Percentiles rank a stretch among this genome's conserved stretches.
phyloP scores from a whole-genome alignment of 2,329 filamentous ascomycete species.

The Sarocladium kiliense region DNA sequence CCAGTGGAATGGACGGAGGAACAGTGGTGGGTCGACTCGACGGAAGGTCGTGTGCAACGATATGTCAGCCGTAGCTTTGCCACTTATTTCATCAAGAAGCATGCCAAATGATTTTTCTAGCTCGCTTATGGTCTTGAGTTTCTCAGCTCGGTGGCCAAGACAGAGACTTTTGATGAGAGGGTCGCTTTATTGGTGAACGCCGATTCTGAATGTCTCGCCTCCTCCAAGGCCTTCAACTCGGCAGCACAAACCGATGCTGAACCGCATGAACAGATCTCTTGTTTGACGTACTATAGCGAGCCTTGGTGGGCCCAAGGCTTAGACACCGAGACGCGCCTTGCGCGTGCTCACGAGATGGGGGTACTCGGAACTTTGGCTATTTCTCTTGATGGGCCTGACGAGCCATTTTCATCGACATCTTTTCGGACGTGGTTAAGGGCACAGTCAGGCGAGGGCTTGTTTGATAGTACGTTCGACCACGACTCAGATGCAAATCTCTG shows the following conservation, averaged over 20 bases:
- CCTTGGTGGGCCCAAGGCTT: not conserved
- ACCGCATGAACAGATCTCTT: not conserved
- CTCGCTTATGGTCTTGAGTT: slow-evolving; percentile 4
- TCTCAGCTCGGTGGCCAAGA: slow-evolving; percentile 1
- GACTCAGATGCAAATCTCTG: slow-evolving; percentile 4
- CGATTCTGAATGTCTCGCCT: not conserved
- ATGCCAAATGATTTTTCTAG: not conserved
- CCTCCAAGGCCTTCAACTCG: not conserved
- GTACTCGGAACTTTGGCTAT: not conserved
- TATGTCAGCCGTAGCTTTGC: slow-evolving; percentile 2
- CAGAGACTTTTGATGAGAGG: slow-evolving; percentile 4
- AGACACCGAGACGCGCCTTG: not conserved
- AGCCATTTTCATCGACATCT: not conserved
- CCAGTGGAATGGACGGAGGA: not conserved
- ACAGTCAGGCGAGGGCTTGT: not conserved
- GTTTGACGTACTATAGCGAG: not conserved
- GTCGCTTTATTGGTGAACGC: not conserved
- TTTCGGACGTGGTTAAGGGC: not conserved
- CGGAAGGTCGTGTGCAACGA: not conserved
- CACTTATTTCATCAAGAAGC: not conserved
- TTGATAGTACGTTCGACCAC: not conserved
- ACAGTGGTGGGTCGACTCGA: not conserved
- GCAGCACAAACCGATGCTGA: not conserved
- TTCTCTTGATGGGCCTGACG: not conserved
- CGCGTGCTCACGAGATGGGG: not conserved